A percentile compares a stretch with the other conserved stretches of the same genome.
Conservation (phyloP, 2,329 filamentous ascomycete genomes). For the Fusarium pseudonygamai region DNA sequence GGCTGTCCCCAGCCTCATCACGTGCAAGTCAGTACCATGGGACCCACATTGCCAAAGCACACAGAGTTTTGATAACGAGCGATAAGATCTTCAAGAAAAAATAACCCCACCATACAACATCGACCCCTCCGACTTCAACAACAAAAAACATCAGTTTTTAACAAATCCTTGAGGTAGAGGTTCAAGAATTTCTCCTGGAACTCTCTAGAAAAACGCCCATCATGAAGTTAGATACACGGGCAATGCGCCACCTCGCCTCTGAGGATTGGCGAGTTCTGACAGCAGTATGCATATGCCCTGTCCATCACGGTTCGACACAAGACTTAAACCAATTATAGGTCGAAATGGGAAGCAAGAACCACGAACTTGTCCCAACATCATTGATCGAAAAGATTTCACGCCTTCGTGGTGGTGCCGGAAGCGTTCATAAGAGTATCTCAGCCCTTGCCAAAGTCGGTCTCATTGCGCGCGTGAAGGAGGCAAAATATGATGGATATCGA, state of each 20-base stretch:
- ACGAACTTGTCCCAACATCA: conserved; percentile 93
- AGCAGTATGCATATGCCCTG: conserved; percentile 69
- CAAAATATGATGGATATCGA: conserved; percentile 96
- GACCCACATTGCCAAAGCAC: conserved; percentile 7
- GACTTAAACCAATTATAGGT: conserved; percentile 66
- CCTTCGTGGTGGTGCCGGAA: conserved; percentile 78
- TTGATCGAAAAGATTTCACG: conserved; percentile 87
- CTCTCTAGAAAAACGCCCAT: conserved; percentile 27
- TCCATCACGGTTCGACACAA: conserved; percentile 45
- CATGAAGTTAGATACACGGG: conserved; percentile 97
- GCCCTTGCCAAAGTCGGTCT: conserved; percentile 90
- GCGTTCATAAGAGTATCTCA: conserved; percentile 88
- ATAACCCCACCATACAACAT: conserved; percentile 43
- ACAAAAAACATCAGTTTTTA: not conserved
- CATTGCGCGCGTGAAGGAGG: conserved; percentile 93
- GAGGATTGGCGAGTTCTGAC: conserved; percentile 97
- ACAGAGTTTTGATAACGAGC: conserved; percentile 8
- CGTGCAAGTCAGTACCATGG: conserved; percentile 27
- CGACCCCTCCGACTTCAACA: conserved; percentile 36
- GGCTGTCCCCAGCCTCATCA: conserved; percentile 47
- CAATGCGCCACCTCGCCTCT: conserved; percentile 87
- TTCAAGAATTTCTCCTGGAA: not conserved
- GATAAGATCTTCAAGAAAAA: conserved; percentile 46
- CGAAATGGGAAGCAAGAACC: conserved; percentile 93
- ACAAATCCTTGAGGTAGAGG: not conserved